Evolutionary conservation across 192 early-diverging fungal species (phyloP), one percentile per base, ranked within the genome.

Genomic region (Rhizophagus prolifer): DNA sequence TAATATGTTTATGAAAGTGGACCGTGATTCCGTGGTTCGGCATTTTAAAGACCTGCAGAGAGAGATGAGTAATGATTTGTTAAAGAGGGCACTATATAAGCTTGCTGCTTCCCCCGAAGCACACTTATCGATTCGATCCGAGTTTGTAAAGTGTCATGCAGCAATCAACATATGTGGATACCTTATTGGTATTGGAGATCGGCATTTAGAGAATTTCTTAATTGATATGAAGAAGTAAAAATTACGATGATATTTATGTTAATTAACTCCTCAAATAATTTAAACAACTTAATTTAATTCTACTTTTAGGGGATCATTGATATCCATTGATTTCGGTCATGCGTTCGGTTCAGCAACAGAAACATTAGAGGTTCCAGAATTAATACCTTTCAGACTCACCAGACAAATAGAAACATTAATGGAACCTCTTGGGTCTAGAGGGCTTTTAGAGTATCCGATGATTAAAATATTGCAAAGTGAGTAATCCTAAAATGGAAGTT

Each of bases 261-360:
- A 30, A 0, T 64, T 1, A 25, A 31, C 0, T 14, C 1, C 13
- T 23, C 14, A 26, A 16, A 31, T 63, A 26, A 63, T 63, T 63
- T 38, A 38, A 30, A 26, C 31, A 64, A 64, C 16, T 64, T 38
- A 6, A 38, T 38, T 30, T 30, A 8, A 9, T 16, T 30, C 12
- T 30, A 78, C 88, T 76, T 88, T 83, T 58, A 88, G 80, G 77
- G 92, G 93, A 14, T 82, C 85, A 34, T 75, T 94, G 21, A 85
- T 94, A 23, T 87, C 88, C 0, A 94, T 94, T 77, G 93, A 94
- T 84, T 94, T 94, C 76, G 93, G 93, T 0, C 92, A 94, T 72
- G 93, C 93, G 4, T 94, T 94, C 82, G 93, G 93, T 19, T 93
- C 93, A 0, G 92, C 92, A 1, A 92, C 93, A 0, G 92, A 94